phyloP scores from a whole-genome alignment of 2,329 filamentous ascomycete species.

The Pseudogymnoascus sp. region DNA sequence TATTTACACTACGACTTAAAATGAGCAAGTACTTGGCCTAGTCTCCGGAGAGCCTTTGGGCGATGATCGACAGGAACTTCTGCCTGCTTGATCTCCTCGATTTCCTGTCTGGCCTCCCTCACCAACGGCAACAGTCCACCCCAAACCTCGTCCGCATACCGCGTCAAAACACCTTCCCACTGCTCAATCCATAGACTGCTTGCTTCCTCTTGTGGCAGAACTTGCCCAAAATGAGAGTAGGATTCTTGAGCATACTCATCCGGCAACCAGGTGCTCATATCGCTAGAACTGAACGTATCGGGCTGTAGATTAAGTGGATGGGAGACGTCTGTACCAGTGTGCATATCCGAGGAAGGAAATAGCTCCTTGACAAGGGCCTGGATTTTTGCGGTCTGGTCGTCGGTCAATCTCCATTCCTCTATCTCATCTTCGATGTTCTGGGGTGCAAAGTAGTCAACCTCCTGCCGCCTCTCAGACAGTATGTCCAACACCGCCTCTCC shows the following conservation, averaged over 20 bases:
- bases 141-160: constrained; percentile 61
- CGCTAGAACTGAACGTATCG: background rate
- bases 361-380: constrained; percentile 22
- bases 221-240: constrained; percentile 12
- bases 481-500: constrained; percentile 36
- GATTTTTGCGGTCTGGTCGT: constrained; percentile 21
- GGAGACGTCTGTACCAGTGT: constrained; percentile 13
- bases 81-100: constrained; percentile 35
- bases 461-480: constrained; percentile 26
- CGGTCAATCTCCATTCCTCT: constrained; percentile 24
- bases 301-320: constrained; percentile 23
- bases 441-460: constrained; percentile 20
- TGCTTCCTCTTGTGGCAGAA: constrained; percentile 1
- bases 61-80: constrained; percentile 4
- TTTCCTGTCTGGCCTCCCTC: constrained; percentile 47
- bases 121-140: constrained; percentile 52
- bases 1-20: constrained; percentile 1
- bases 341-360: constrained; percentile 17
- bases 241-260: constrained; percentile 22
- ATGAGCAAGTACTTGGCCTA: constrained; percentile 13
- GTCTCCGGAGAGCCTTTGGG: constrained; percentile 11
- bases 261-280: constrained; percentile 7
- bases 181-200: constrained; percentile 42
- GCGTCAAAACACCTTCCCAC: constrained; percentile 48
- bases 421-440: constrained; percentile 21